These are phyloP conservation scores for Actinomortierella wolfii DNA, from an alignment of 371 early-diverging fungal species.

Conservation along the genomic window DNA sequence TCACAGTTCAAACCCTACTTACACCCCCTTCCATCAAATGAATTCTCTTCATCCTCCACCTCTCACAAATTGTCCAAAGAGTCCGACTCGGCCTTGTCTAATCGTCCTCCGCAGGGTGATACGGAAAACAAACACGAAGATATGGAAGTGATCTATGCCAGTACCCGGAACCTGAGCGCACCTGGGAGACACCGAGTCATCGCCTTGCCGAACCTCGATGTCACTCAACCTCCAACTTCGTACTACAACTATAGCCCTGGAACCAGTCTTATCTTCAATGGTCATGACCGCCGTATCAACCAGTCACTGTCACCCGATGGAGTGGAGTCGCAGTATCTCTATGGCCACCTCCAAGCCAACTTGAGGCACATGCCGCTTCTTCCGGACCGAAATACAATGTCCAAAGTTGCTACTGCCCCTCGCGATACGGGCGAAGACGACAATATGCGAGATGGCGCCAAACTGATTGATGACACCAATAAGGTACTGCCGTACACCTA, in stretches of 20 bases:
- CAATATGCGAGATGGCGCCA: too few species aligned
- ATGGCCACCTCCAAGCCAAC: too few species aligned
- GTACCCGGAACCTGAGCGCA: neutral
- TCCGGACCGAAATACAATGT: too few species aligned
- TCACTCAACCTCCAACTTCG: conserved; percentile 15
- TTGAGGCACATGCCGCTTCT: too few species aligned
- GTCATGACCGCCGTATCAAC: conserved; percentile 4
- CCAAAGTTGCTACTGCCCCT: too few species aligned
- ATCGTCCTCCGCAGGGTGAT: neutral
- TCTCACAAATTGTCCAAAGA: neutral
- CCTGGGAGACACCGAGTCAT: conserved; percentile 7
- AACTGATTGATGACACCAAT: too few species aligned
- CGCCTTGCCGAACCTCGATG: conserved; percentile 33
- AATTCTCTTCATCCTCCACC: too few species aligned
- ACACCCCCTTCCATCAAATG: conserved; percentile 5
- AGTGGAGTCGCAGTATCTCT: too few species aligned
- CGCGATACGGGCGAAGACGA: too few species aligned
- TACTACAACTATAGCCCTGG: conserved; percentile 40
- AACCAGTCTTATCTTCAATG: conserved; percentile 37
- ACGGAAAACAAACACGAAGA: neutral
- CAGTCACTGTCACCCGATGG: too few species aligned
- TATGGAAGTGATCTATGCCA: conserved; percentile 1
- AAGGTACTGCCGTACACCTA: too few species aligned
- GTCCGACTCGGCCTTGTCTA: neutral
- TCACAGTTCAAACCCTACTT: conserved; percentile 4